A percentile compares a stretch with the other conserved stretches of the same genome.
Evolutionary conservation across 2,329 filamentous ascomycete species (phyloP).

Genomic region (Fusarium pseudoanthophilum): DNA sequence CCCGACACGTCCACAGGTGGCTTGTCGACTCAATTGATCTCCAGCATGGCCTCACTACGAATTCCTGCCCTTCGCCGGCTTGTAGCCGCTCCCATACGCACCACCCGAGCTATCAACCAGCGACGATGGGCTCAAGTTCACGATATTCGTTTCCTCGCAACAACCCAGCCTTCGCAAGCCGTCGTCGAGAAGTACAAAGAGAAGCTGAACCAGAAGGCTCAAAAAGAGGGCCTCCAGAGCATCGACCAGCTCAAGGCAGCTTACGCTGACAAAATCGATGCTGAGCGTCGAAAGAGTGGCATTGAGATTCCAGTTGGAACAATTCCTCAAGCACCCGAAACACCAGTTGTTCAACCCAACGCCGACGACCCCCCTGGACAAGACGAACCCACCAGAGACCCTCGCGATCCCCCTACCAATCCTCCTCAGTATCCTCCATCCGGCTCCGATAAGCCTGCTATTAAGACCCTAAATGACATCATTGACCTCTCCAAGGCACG

Average conservation of each 20-base stretch:
- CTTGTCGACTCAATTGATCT: constrained; percentile 11
- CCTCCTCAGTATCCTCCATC: constrained; percentile 26
- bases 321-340: constrained; percentile 51
- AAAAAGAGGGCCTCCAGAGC: constrained; percentile 74
- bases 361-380: constrained; percentile 46
- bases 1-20: constrained; percentile 5
- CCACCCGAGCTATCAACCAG: constrained; percentile 62
- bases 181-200: constrained; percentile 86
- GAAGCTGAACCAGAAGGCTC: constrained; percentile 86
- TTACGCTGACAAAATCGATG: constrained; percentile 85
- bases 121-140: constrained; percentile 91
- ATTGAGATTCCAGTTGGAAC: constrained; percentile 52
- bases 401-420: constrained; percentile 11
- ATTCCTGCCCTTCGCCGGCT: constrained; percentile 61
- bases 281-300: constrained; percentile 74
- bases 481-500: constrained; percentile 84
- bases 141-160: constrained; percentile 89
- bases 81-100: constrained; percentile 47
- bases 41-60: constrained; percentile 61
- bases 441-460: constrained; percentile 44
- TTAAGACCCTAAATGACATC: constrained; percentile 62
- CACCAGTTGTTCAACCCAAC: constrained; percentile 52
- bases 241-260: constrained; percentile 82
- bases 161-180: constrained; percentile 73
- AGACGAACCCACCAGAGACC: constrained; percentile 21